A percentile compares a stretch with the other conserved stretches of the same genome.
These are phyloP conservation scores for Graphilbum sp. DNA, from an alignment of 2,329 filamentous ascomycete species.

Conservation along the genomic window DNA sequence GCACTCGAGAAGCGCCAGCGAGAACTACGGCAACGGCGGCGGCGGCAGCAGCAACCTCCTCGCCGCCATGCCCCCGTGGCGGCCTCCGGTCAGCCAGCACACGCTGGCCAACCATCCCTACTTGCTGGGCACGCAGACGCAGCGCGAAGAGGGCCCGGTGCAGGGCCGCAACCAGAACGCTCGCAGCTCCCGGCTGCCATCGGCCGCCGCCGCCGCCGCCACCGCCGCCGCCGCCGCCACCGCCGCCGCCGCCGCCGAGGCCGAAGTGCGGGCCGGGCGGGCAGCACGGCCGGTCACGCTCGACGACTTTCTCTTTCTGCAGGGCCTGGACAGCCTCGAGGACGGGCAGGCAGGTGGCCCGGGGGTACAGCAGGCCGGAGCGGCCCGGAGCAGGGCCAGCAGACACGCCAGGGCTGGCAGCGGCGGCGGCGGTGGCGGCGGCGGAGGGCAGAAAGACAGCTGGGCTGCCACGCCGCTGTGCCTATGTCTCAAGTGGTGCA, in stretches of 20 bases:
- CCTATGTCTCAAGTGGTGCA: constrained; percentile 1
- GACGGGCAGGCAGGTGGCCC: neutral
- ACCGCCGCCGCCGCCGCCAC: neutral
- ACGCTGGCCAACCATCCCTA: constrained; percentile 6
- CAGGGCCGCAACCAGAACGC: no score
- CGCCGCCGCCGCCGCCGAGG: constrained; percentile 2
- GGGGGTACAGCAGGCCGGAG: no score
- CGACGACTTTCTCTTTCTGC: constrained; percentile 8
- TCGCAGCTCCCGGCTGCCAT: no score
- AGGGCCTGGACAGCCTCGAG: neutral
- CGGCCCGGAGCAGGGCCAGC: neutral
- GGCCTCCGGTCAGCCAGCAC: constrained; percentile 10
- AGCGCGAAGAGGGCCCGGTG: neutral
- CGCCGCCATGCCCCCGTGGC: constrained; percentile 3
- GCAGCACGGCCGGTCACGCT: constrained; percentile 6
- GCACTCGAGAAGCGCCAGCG: no score
- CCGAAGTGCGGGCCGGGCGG: constrained; percentile 4
- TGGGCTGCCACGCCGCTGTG: neutral
- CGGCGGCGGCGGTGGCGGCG: no score
- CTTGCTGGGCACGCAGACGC: neutral
- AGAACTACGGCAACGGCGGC: neutral
- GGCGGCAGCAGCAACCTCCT: neutral
- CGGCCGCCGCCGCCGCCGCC: no score
- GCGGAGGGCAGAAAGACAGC: no score
- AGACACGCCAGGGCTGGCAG: no score